Evolutionary conservation across 169 alveolate genomes (phyloP).

Genomic region (Babesia sp.): DNA sequence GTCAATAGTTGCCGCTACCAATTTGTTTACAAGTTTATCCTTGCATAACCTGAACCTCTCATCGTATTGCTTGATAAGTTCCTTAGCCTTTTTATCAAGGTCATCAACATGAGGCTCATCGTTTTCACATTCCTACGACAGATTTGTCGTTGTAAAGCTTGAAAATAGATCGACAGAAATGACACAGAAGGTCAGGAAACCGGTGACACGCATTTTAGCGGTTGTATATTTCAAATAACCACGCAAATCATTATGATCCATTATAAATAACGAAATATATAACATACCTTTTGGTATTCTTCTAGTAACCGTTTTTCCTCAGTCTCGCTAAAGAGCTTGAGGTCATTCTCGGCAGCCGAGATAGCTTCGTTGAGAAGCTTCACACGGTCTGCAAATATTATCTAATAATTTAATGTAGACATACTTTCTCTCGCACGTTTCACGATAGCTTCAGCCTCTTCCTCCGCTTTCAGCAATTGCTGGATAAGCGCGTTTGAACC

Average conservation of each 20-base stretch:
- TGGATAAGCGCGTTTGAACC: constrained; percentile 78
- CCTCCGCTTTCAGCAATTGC: constrained; percentile 79
- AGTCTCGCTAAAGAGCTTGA: constrained; percentile 69
- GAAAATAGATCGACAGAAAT: too few species aligned
- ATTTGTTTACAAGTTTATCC: constrained; percentile 53
- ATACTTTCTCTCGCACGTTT: constrained; percentile 79
- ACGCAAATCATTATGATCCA: too few species aligned
- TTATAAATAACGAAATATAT: neutral
- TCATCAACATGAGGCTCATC: constrained; percentile 55
- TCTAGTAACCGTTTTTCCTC: constrained; percentile 74
- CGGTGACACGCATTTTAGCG: too few species aligned
- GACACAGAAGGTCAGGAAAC: too few species aligned
- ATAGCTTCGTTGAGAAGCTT: constrained; percentile 78
- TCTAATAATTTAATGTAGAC: neutral
- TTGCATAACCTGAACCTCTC: constrained; percentile 33
- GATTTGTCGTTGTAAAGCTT: too few species aligned
- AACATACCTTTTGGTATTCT: constrained; percentile 63
- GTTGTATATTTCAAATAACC: too few species aligned
- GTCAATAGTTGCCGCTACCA: constrained; percentile 54
- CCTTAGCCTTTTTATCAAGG: constrained; percentile 43
- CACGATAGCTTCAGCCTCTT: constrained; percentile 78
- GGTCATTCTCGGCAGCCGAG: constrained; percentile 75
- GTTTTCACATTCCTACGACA: constrained; percentile 32
- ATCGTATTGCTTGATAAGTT: constrained; percentile 34
- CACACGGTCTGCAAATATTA: constrained; percentile 65